Evolutionary conservation across 2,329 filamentous ascomycete genomes (phyloP).

Genomic region (Cytospora paraplurivora): DNA sequence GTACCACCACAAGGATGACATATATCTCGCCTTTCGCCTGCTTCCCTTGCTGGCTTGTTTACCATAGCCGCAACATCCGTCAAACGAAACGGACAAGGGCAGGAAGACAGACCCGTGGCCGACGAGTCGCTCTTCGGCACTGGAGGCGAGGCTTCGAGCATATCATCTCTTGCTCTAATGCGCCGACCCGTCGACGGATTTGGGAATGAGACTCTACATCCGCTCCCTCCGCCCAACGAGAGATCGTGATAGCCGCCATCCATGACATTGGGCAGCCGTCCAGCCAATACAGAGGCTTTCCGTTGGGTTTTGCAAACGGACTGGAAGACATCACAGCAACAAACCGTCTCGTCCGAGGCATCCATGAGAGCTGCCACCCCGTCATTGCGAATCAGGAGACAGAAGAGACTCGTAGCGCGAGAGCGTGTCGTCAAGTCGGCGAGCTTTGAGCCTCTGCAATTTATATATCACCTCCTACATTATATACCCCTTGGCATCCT

Average conservation of each 20-base stretch:
- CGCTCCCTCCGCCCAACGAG: slow-evolving; percentile 6
- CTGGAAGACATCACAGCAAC: slow-evolving; percentile 14
- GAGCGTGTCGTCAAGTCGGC: neutral
- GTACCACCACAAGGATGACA: slow-evolving; percentile 27
- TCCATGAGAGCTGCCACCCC: slow-evolving; percentile 6
- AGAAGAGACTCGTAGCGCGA: neutral
- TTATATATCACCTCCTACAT: neutral
- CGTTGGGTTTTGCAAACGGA: slow-evolving; percentile 17
- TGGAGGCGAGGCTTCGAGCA: slow-evolving; percentile 8
- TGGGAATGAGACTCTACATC: slow-evolving; percentile 13
- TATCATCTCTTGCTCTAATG: slow-evolving; percentile 19
- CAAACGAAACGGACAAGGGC: slow-evolving; percentile 19
- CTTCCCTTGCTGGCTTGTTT: slow-evolving; percentile 12
- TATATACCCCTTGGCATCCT: slow-evolving; percentile 1
- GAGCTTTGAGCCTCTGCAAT: neutral
- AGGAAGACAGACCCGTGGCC: slow-evolving; percentile 7
- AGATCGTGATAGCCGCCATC: slow-evolving; percentile 9
- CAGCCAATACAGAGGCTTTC: slow-evolving; percentile 5
- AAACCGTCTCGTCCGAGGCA: slow-evolving; percentile 23
- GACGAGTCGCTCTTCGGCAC: slow-evolving; percentile 4
- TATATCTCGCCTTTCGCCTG: slow-evolving; percentile 11
- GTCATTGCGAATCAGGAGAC: neutral
- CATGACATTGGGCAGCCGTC: slow-evolving; percentile 6
- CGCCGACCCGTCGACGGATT: slow-evolving; percentile 16
- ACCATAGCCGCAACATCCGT: slow-evolving; percentile 9